Conservation (phyloP, 2,329 filamentous ascomycete species). For the Drechslerella coelobrocha region DNA sequence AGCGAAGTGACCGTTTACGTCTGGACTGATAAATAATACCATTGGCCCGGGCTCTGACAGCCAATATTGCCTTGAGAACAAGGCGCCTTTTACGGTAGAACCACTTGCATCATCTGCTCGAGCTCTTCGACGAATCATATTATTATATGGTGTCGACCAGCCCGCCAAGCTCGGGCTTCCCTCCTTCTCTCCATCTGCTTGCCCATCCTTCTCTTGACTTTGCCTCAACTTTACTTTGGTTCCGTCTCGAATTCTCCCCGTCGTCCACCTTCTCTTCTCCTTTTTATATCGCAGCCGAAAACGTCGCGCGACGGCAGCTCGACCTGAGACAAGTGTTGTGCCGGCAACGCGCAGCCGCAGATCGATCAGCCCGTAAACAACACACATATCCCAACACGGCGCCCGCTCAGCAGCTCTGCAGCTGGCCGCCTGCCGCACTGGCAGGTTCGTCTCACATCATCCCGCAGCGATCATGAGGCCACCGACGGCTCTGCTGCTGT, state of each 20-base stretch:
- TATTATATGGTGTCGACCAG: no score
- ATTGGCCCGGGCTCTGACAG: no score
- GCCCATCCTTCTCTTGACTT: conserved; percentile 3
- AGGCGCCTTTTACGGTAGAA: neutral
- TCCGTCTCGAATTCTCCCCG: no score
- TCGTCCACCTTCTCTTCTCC: no score
- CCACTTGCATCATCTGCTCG: neutral
- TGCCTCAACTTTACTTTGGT: no score
- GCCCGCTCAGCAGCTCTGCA: neutral
- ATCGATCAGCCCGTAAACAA: neutral
- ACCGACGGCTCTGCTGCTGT: conserved; percentile 7
- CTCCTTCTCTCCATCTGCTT: conserved; percentile 4
- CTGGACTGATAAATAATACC: neutral
- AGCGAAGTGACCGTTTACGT: neutral
- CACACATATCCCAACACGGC: conserved; percentile 12
- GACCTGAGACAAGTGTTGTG: neutral
- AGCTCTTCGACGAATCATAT: no score
- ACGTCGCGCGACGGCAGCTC: neutral
- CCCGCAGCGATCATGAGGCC: no score
- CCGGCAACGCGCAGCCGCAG: conserved; percentile 14
- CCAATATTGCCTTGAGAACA: neutral
- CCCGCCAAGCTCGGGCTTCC: no score
- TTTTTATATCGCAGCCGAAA: no score
- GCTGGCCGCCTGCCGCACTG: neutral
- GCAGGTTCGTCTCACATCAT: no score